Percentiles rank a stretch among this genome's conserved stretches.
Evolutionary conservation across 495 filamentous ascomycete species (phyloP).

Genomic region (Hypomontagnella monticulosa): DNA sequence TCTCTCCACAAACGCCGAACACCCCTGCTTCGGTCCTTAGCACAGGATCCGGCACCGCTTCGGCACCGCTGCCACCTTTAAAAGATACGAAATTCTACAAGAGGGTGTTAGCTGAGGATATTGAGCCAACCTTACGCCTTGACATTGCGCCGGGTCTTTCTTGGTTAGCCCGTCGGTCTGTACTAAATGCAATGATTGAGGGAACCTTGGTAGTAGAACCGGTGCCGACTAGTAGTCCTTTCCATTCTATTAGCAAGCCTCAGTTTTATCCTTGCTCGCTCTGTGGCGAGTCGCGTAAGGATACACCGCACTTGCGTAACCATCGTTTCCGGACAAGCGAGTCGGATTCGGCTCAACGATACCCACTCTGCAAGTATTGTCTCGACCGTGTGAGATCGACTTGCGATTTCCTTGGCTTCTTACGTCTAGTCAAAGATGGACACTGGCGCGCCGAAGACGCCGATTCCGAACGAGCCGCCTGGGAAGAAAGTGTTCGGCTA

Average conservation of each 20-base stretch:
- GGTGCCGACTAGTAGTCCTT: slow-evolving; percentile 64
- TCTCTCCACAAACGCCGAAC: slow-evolving; percentile 61
- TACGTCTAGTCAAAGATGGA: slow-evolving; percentile 89
- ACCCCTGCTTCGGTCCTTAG: slow-evolving; percentile 61
- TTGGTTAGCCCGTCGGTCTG: slow-evolving; percentile 87
- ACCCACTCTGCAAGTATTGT: slow-evolving; percentile 91
- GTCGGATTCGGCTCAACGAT: slow-evolving; percentile 80
- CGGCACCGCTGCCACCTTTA: slow-evolving; percentile 56
- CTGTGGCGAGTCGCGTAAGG: slow-evolving; percentile 83
- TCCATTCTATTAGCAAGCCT: slow-evolving; percentile 63
- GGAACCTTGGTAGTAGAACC: slow-evolving; percentile 93
- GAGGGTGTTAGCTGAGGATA: slow-evolving; percentile 83
- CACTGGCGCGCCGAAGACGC: slow-evolving; percentile 81
- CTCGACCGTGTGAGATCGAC: slow-evolving; percentile 82
- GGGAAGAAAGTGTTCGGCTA: slow-evolving; percentile 90
- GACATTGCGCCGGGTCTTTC: slow-evolving; percentile 91
- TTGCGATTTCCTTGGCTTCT: slow-evolving; percentile 91
- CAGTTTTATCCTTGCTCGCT: slow-evolving; percentile 80
- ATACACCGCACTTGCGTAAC: slow-evolving; percentile 74
- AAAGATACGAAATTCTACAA: slow-evolving; percentile 97
- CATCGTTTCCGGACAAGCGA: slow-evolving; percentile 91
- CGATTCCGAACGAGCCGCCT: slow-evolving; percentile 82
- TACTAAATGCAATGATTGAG: slow-evolving; percentile 81
- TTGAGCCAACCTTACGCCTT: slow-evolving; percentile 90
- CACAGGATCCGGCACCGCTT: slow-evolving; percentile 46